A percentile compares a stretch with the other conserved stretches of the same genome.
phyloP scores from a whole-genome alignment of 2,329 filamentous ascomycete genomes.

The Reticulascus tulasneorum region DNA sequence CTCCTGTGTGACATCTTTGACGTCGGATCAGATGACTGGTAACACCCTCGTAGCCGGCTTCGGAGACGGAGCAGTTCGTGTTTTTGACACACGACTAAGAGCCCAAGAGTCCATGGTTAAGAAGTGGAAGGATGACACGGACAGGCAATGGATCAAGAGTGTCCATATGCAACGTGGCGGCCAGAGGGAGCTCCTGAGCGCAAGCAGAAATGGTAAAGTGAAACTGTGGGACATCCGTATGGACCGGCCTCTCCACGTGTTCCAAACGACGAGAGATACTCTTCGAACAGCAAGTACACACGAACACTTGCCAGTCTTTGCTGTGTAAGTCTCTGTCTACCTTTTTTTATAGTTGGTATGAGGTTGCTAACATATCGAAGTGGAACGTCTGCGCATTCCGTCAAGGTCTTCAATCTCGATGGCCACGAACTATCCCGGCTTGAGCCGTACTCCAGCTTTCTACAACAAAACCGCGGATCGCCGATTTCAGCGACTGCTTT shows the following conservation, averaged over 20 bases:
- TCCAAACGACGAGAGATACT: slow-evolving; percentile 71
- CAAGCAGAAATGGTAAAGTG: slow-evolving; percentile 88
- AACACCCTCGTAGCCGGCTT: slow-evolving; percentile 96
- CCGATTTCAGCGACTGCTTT: slow-evolving; percentile 89
- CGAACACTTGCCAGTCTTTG: slow-evolving; percentile 94
- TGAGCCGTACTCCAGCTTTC: slow-evolving; percentile 86
- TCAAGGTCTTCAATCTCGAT: slow-evolving; percentile 90
- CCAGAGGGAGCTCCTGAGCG: slow-evolving; percentile 83
- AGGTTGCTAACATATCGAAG: slow-evolving; percentile 42
- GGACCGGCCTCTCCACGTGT: slow-evolving; percentile 70
- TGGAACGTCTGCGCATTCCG: slow-evolving; percentile 80
- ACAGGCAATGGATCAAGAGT: slow-evolving; percentile 88
- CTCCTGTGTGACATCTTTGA: slow-evolving; percentile 92
- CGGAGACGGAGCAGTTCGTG: slow-evolving; percentile 87
- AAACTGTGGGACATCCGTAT: slow-evolving; percentile 95
- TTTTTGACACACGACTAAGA: slow-evolving; percentile 84
- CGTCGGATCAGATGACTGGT: slow-evolving; percentile 95
- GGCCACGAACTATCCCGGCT: slow-evolving; percentile 75
- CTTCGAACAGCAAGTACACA: slow-evolving; percentile 86
- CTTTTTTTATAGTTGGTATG: neutral
- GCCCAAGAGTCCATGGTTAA: slow-evolving; percentile 90
- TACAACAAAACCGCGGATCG: slow-evolving; percentile 73
- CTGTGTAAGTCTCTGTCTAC: slow-evolving; percentile 63
- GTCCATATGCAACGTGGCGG: slow-evolving; percentile 97
- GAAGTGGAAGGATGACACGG: slow-evolving; percentile 88